Conservation (phyloP, 768 basidiomycete species). For the Asterophora parasitica region DNA sequence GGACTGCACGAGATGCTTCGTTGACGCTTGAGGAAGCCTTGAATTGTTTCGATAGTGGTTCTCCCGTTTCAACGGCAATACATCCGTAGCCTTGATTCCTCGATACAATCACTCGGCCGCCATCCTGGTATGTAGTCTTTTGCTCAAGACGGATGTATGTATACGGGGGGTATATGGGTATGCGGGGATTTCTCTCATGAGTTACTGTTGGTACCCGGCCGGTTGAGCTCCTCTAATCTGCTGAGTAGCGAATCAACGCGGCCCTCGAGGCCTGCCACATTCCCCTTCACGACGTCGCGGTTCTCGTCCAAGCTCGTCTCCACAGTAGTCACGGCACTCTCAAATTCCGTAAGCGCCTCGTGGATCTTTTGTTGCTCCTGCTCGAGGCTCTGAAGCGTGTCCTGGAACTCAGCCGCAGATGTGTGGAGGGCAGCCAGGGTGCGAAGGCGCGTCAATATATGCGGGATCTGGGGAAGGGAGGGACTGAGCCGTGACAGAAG, state of each 20-base stretch:
- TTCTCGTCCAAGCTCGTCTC: constrained; percentile 78
- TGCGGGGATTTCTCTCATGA: background rate
- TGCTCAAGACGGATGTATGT: too few species aligned
- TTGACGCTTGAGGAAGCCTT: too few species aligned
- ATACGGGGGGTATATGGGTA: background rate
- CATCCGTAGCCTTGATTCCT: too few species aligned
- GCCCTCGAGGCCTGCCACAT: constrained; percentile 66
- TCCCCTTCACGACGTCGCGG: constrained; percentile 60
- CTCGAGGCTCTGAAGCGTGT: constrained; percentile 59
- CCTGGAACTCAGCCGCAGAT: constrained; percentile 74
- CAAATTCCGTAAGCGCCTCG: constrained; percentile 62
- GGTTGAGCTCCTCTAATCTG: constrained; percentile 37
- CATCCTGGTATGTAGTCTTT: too few species aligned
- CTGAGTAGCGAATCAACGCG: constrained; percentile 37
- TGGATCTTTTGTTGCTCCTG: constrained; percentile 65
- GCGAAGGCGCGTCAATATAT: constrained; percentile 83
- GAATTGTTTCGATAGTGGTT: too few species aligned
- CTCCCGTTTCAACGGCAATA: too few species aligned
- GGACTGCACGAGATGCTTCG: too few species aligned
- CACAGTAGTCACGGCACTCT: constrained; percentile 62
- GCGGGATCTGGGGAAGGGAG: constrained; percentile 77
- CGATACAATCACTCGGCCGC: too few species aligned
- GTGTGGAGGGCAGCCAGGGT: constrained; percentile 81
- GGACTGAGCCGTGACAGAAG: constrained; percentile 67
- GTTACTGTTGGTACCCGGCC: constrained; percentile 6